A percentile compares a stretch with the other conserved stretches of the same genome.
These are phyloP conservation scores for Aspergillus glaucus DNA, from an alignment of 2,329 filamentous ascomycete species.

Conservation along the genomic window DNA sequence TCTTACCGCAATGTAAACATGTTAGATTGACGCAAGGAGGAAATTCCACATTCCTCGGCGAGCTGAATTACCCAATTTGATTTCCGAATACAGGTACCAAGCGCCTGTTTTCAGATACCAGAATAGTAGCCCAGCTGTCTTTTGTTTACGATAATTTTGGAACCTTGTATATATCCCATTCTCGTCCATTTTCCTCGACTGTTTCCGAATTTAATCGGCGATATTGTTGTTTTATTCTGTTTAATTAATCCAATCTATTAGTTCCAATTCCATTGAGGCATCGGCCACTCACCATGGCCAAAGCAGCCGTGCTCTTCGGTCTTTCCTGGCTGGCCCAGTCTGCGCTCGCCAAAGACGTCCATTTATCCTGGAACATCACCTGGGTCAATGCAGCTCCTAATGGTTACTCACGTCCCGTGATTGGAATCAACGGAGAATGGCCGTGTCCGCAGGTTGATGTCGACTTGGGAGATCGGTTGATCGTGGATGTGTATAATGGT, in stretches of 20 bases:
- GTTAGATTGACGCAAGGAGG: background rate
- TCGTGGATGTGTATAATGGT: constrained; percentile 35
- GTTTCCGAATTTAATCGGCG: too few relatives aligned
- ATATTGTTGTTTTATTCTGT: too few relatives aligned
- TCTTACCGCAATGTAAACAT: background rate
- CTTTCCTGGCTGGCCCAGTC: background rate
- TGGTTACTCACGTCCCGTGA: constrained; percentile 57
- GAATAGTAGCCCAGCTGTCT: too few relatives aligned
- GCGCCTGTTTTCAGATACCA: too few relatives aligned
- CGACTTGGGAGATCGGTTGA: constrained; percentile 30
- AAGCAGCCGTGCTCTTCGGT: background rate
- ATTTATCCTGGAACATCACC: constrained; percentile 52
- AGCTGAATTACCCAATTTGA: background rate
- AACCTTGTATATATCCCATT: too few relatives aligned
- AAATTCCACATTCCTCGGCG: background rate
- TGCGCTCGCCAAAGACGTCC: background rate
- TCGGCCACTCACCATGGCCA: background rate
- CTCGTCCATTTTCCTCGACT: too few relatives aligned
- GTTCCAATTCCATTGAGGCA: too few relatives aligned
- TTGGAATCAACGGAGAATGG: constrained; percentile 73
- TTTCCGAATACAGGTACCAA: too few relatives aligned
- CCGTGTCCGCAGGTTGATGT: constrained; percentile 56
- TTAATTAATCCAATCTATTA: too few relatives aligned
- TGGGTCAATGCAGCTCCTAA: constrained; percentile 71
- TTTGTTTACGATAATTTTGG: too few relatives aligned